phyloP scores from a whole-genome alignment of 1,284 basidiomycete genomes.

The Trichosporon coremiiforme region DNA sequence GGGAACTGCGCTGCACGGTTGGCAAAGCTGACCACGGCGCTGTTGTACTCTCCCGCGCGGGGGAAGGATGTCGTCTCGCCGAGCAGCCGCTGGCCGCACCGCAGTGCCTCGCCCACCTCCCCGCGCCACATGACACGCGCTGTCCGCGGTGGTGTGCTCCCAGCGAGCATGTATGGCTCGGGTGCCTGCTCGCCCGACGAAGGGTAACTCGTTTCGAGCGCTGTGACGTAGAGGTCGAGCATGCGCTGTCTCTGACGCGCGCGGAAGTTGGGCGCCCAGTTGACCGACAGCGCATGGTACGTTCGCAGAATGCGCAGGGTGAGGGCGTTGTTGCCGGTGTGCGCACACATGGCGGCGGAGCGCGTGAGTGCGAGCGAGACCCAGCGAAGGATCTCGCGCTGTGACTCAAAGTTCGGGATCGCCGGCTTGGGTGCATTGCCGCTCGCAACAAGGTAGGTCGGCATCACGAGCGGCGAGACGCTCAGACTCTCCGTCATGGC shows the following conservation, averaged over 20 bases:
- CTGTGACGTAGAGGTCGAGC: conserved; percentile 69
- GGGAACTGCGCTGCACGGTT: conserved; percentile 80
- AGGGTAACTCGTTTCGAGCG: conserved; percentile 62
- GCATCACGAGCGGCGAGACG: conserved; percentile 32
- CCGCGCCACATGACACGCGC: conserved; percentile 65
- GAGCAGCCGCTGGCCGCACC: conserved; percentile 69
- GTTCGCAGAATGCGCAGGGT: conserved; percentile 65
- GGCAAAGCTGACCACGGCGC: conserved; percentile 77
- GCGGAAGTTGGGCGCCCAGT: conserved; percentile 75
- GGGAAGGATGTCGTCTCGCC: conserved; percentile 75
- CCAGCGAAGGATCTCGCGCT: conserved; percentile 51
- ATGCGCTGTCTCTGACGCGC: conserved; percentile 71
- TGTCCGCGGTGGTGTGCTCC: conserved; percentile 36
- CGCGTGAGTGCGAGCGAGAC: conserved; percentile 51
- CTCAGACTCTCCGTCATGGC: conserved; percentile 32
- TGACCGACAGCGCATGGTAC: conserved; percentile 64
- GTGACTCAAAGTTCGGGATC: conserved; percentile 38
- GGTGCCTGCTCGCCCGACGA: conserved; percentile 35
- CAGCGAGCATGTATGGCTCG: conserved; percentile 35
- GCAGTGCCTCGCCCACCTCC: conserved; percentile 66
- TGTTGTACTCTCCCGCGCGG: conserved; percentile 76
- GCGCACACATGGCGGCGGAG: conserved; percentile 56
- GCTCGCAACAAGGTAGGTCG: conserved; percentile 38
- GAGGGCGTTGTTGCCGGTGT: conserved; percentile 25
- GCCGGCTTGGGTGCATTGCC: conserved; percentile 22